Percentiles rank a stretch among this genome's conserved stretches.
Evolutionary conservation across 2,329 filamentous ascomycete species (phyloP).

Genomic region (Penicillium capsulatum): DNA sequence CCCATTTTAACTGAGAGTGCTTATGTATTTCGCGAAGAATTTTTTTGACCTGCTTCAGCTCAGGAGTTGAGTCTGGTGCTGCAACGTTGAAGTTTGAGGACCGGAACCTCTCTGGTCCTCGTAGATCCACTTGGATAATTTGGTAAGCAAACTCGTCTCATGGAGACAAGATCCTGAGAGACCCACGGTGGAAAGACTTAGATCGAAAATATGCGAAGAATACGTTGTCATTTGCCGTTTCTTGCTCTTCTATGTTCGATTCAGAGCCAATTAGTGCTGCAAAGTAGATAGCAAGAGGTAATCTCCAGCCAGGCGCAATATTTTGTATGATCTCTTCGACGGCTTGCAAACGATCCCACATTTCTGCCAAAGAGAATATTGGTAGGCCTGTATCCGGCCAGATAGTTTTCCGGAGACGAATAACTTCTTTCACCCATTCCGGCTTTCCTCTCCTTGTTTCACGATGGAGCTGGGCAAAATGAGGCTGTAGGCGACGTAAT

Average conservation of each 20-base stretch:
- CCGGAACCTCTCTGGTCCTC: neutral
- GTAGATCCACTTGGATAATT: neutral
- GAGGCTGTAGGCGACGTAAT: conserved; percentile 11
- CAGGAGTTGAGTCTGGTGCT: neutral
- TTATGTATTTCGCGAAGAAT: neutral
- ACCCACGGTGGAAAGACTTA: neutral
- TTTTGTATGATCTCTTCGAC: conserved; percentile 4
- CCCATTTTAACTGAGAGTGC: neutral
- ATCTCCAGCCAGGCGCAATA: conserved; percentile 4
- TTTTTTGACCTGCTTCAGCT: neutral
- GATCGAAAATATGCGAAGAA: neutral
- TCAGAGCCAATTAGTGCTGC: conserved; percentile 2
- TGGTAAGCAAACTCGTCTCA: neutral
- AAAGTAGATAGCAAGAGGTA: conserved; percentile 6
- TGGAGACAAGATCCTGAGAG: neutral
- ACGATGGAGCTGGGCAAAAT: conserved; percentile 2
- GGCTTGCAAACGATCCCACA: neutral
- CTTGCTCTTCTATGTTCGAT: neutral
- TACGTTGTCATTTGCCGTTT: neutral
- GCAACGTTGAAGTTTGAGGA: conserved; percentile 1
- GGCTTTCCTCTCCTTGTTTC: too few relatives aligned
- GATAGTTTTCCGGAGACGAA: conserved; percentile 1
- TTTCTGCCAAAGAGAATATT: neutral
- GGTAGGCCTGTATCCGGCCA: neutral
- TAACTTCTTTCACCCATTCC: conserved; percentile 2